Evolutionary conservation across 352 stramenopile species (phyloP).

Genomic region (Phytophthora brassicae): DNA sequence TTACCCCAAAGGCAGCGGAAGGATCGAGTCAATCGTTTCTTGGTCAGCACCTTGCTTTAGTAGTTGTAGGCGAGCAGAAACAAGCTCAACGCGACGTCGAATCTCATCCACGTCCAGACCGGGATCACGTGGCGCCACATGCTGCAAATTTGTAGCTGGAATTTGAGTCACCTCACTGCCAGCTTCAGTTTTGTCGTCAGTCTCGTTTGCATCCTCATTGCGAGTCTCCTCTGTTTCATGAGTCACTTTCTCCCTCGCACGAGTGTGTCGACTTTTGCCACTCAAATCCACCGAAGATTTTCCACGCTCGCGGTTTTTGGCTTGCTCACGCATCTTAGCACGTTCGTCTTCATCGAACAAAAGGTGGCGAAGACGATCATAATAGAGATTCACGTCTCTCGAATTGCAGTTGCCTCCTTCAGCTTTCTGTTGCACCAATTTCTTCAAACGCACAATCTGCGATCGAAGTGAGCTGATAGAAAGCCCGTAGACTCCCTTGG

Average conservation of each 20-base stretch:
- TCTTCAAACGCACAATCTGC: conserved; percentile 18
- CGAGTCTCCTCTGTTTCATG: background rate
- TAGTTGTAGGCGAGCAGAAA: conserved; percentile 9
- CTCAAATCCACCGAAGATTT: background rate
- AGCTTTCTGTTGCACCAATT: conserved; percentile 10
- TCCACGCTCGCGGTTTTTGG: background rate
- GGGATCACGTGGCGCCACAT: background rate
- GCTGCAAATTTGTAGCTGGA: background rate
- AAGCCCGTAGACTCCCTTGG: conserved; percentile 16
- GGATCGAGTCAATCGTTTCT: conserved; percentile 14
- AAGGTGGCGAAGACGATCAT: conserved; percentile 11
- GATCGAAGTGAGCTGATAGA: conserved; percentile 14
- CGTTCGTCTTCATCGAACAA: conserved; percentile 20
- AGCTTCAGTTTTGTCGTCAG: background rate
- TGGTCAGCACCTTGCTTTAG: conserved; percentile 6
- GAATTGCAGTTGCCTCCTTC: conserved; percentile 3
- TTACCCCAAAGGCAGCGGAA: conserved; percentile 13
- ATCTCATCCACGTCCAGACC: conserved; percentile 19
- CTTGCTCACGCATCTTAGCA: conserved; percentile 9
- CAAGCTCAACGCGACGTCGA: conserved; percentile 15
- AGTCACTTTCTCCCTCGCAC: background rate
- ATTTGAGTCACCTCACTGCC: background rate
- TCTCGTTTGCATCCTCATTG: background rate
- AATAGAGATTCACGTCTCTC: conserved; percentile 17
- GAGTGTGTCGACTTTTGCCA: conserved; percentile 1